Evolutionary conservation across 345 rosid species (phyloP), one percentile per base, ranked within the genome.

Genomic region (Citrus cavaleriei): DNA sequence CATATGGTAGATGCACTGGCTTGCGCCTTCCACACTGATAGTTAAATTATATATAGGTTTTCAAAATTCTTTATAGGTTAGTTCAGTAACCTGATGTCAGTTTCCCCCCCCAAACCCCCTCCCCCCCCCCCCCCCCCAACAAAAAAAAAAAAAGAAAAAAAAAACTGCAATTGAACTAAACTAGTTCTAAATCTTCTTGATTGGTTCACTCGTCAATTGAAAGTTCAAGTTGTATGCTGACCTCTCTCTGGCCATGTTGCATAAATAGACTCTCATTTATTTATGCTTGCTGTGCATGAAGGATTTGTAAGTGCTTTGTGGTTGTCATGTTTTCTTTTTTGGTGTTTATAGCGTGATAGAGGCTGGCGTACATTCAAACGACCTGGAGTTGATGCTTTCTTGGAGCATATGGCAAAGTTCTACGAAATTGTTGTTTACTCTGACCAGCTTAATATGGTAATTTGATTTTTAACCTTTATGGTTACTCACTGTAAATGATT

Each of bases 291-390:
- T 58, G 2, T 68, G 54, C 67, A 67, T 64, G 13, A 12, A 25
- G 68, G 16, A 67, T 59, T 74, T 87, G 24, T 28, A 77, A 18
- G 13, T 38, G n/a, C 34, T 68, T 19, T 40, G 13, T 24, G 25
- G 68, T 68, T 66, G 42, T 64, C 25, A 9, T 64, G 10, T 58
- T 21, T 79, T 21, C 77, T 75, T 76, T 69, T 37, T 83, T 75
- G 74, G 72, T 70, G 60, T 51, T 37, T 79, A 30, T 79, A 95
- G 98, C 95, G 99, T 58, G 99, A 94, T n/a, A 91, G 94, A 87
- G 99, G 99, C 72, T 97, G 99, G 99, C 85, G 97, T 59, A 97
- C 99, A 27, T 97, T 93, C 88, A 97, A 97, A 92, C 85, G 98
- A 79, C 99, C 98, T 69, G 99, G 98, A 80, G 95, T 94, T 54